These are phyloP conservation scores for Dothistroma pini DNA, from an alignment of 2,329 filamentous ascomycete species.

Conservation along the genomic window DNA sequence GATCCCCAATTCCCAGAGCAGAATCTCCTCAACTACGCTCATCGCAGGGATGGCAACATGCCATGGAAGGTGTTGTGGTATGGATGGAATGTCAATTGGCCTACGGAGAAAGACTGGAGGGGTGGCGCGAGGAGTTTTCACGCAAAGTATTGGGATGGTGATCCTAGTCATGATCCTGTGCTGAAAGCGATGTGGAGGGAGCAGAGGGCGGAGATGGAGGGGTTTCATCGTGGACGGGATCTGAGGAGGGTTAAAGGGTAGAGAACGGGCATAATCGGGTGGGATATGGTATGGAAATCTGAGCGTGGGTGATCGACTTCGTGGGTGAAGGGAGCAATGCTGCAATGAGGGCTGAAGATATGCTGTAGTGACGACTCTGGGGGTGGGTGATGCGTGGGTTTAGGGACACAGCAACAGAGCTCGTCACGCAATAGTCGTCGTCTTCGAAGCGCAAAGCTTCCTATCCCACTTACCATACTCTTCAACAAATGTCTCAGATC, in stretches of 20 bases:
- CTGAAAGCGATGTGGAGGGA: conserved; percentile 36
- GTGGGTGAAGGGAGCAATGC: background rate
- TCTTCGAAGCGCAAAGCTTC: background rate
- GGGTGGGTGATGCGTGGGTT: background rate
- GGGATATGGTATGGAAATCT: background rate
- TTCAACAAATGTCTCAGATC: background rate
- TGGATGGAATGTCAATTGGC: conserved; percentile 41
- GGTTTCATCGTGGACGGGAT: conserved; percentile 33
- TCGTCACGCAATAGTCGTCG: background rate
- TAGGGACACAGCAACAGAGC: background rate
- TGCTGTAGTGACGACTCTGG: background rate
- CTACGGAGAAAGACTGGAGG: conserved; percentile 36
- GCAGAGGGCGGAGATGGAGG: conserved; percentile 37
- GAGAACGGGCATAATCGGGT: background rate
- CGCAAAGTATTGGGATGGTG: conserved; percentile 41
- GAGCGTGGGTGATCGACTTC: background rate
- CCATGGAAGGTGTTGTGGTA: conserved; percentile 40
- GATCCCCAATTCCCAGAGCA: conserved; percentile 37
- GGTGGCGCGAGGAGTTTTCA: conserved; percentile 38
- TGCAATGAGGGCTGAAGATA: no score
- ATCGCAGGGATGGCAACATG: conserved; percentile 39
- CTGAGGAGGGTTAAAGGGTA: background rate
- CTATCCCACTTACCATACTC: background rate
- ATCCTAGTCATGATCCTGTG: conserved; percentile 34
- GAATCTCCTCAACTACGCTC: conserved; percentile 41